Percentiles rank a stretch among this genome's conserved stretches.
These are phyloP conservation scores for Talaromyces adpressus DNA, from an alignment of 495 filamentous ascomycete genomes.

Conservation along the genomic window DNA sequence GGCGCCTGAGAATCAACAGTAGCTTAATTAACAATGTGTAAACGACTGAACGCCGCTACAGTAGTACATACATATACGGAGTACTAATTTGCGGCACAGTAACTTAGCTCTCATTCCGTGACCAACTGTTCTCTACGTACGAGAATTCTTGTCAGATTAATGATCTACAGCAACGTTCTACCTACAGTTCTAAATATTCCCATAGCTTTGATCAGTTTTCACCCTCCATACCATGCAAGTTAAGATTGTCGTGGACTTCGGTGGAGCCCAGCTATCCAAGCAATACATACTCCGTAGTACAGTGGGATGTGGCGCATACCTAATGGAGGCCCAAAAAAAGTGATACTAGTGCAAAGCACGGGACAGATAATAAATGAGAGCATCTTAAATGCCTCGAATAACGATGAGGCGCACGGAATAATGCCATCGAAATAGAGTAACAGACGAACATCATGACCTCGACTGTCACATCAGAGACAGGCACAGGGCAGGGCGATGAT, in stretches of 20 bases:
- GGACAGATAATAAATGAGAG: background rate
- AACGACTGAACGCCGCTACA: background rate
- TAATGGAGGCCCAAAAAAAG: background rate
- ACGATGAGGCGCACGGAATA: background rate
- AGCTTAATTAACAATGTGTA: background rate
- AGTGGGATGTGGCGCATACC: background rate
- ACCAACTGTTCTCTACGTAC: background rate
- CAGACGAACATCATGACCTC: background rate
- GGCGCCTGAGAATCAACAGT: background rate
- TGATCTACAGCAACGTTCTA: background rate
- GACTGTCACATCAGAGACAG: background rate
- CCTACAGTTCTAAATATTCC: background rate
- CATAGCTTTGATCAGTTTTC: too few relatives aligned
- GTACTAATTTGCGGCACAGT: background rate
- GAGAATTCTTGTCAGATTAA: background rate
- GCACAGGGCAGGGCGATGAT: background rate
- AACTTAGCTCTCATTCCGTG: background rate
- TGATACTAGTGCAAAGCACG: background rate
- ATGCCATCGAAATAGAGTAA: background rate
- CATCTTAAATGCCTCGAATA: background rate
- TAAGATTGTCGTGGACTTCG: background rate
- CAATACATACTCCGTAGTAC: background rate
- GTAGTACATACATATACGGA: background rate
- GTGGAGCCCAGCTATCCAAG: background rate
- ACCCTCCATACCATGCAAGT: background rate